Evolutionary conservation across 352 stramenopile species (phyloP).

Genomic region (Phytophthora sojae): DNA sequence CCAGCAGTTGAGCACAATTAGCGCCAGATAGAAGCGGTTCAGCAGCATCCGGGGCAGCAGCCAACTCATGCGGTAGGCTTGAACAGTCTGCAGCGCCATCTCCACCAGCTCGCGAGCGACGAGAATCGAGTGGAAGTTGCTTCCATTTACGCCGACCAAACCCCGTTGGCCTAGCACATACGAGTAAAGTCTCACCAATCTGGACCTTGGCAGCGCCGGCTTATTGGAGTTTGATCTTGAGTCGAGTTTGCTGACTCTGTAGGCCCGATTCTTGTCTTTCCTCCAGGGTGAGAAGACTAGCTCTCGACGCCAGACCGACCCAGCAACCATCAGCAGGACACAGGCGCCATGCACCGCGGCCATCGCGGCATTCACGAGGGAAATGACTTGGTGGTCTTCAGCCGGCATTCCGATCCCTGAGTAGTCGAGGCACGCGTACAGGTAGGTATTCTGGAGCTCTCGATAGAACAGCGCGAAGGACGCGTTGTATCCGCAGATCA

Average conservation of each 20-base stretch:
- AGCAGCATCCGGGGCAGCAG: constrained; percentile 31
- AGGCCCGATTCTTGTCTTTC: neutral
- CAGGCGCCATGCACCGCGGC: constrained; percentile 24
- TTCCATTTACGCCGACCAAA: constrained; percentile 27
- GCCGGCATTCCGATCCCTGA: constrained; percentile 25
- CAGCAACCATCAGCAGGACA: constrained; percentile 22
- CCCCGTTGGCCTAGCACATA: constrained; percentile 17
- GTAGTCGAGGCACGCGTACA: constrained; percentile 33
- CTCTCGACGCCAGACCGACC: constrained; percentile 15
- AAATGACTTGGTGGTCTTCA: constrained; percentile 24
- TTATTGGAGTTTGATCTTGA: neutral
- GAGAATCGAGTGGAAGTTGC: constrained; percentile 33
- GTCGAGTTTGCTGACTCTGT: constrained; percentile 8
- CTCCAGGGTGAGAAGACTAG: constrained; percentile 17
- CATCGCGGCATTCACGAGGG: constrained; percentile 27
- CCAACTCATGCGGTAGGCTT: constrained; percentile 43
- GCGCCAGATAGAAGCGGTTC: constrained; percentile 36
- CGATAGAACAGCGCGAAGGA: constrained; percentile 32
- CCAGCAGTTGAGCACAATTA: constrained; percentile 43
- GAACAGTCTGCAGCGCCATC: constrained; percentile 27
- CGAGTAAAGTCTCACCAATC: constrained; percentile 15
- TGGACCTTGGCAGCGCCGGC: neutral
- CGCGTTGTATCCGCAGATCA: constrained; percentile 22
- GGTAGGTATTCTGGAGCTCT: constrained; percentile 19
- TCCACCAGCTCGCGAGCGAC: constrained; percentile 34